These are phyloP conservation scores for Colletotrichum spinosum DNA, from an alignment of 2,329 filamentous ascomycete genomes.

Conservation along the genomic window DNA sequence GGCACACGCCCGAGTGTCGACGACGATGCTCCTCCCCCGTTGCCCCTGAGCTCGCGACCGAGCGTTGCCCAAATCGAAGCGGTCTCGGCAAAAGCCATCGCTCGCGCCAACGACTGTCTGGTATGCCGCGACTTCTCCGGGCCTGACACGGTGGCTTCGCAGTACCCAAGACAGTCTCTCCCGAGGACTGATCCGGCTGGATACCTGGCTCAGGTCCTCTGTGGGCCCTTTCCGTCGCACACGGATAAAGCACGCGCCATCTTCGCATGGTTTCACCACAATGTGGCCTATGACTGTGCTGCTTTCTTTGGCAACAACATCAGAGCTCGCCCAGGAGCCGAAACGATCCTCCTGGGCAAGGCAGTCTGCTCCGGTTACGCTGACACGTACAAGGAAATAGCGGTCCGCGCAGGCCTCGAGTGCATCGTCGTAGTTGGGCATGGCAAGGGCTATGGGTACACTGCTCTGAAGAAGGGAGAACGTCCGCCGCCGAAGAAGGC, in stretches of 20 bases:
- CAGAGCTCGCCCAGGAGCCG: constrained; percentile 74
- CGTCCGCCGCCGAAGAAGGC: constrained; percentile 72
- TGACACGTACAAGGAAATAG: constrained; percentile 82
- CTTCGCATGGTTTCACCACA: constrained; percentile 96
- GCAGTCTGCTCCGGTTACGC: constrained; percentile 96
- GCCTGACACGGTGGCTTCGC: constrained; percentile 81
- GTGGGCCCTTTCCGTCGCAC: constrained; percentile 79
- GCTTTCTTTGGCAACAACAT: constrained; percentile 82
- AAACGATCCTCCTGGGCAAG: constrained; percentile 80
- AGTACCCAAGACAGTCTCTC: constrained; percentile 78
- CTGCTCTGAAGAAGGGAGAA: constrained; percentile 70
- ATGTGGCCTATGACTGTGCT: constrained; percentile 85
- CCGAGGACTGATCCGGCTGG: constrained; percentile 74
- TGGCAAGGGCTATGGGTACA: constrained; percentile 87
- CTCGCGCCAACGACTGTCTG: constrained; percentile 68
- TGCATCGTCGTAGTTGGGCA: constrained; percentile 80
- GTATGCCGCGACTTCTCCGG: constrained; percentile 89
- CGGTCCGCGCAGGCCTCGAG: constrained; percentile 82
- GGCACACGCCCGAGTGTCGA: constrained; percentile 29
- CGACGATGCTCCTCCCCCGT: constrained; percentile 59
- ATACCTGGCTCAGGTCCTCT: constrained; percentile 83
- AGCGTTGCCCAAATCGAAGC: constrained; percentile 63
- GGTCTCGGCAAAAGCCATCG: constrained; percentile 47
- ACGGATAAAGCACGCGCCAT: constrained; percentile 95
- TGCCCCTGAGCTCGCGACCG: constrained; percentile 65